phyloP scores from a whole-genome alignment of 352 stramenopile species.

The Globisporangium carolinianum region DNA sequence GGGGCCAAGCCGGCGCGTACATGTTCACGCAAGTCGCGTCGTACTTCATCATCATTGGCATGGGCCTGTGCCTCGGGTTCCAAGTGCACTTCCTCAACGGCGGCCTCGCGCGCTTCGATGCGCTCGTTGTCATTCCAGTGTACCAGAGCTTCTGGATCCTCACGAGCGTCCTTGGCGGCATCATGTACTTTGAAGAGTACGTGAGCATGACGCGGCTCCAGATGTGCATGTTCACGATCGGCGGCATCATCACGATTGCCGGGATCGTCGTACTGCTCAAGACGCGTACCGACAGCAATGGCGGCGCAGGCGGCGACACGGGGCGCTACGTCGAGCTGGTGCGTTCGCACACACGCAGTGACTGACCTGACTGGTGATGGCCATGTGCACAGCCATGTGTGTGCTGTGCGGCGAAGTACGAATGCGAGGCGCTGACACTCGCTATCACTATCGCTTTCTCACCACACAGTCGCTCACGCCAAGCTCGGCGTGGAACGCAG shows the following conservation, averaged over 20 bases:
- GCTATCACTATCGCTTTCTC: slow-evolving; percentile 2
- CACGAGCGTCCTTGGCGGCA: slow-evolving; percentile 78
- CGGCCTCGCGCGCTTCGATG: slow-evolving; percentile 70
- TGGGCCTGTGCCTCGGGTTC: slow-evolving; percentile 50
- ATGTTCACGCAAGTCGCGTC: slow-evolving; percentile 54
- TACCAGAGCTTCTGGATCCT: slow-evolving; percentile 90
- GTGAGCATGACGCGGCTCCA: slow-evolving; percentile 73
- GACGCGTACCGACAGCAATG: slow-evolving; percentile 24
- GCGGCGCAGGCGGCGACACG: slow-evolving; percentile 14
- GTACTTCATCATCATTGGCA: slow-evolving; percentile 61
- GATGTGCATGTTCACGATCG: slow-evolving; percentile 76
- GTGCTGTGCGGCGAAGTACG: not conserved
- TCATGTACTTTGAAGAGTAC: slow-evolving; percentile 91
- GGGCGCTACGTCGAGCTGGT: slow-evolving; percentile 68
- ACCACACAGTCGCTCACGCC: slow-evolving; percentile 54
- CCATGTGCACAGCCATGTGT: not conserved
- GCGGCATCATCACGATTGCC: slow-evolving; percentile 64
- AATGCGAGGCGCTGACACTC: slow-evolving; percentile 1
- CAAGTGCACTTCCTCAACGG: slow-evolving; percentile 85
- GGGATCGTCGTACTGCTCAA: slow-evolving; percentile 74
- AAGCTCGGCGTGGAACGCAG: slow-evolving; percentile 67
- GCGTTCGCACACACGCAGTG: slow-evolving; percentile 7
- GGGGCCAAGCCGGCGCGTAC: slow-evolving; percentile 62
- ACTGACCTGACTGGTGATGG: not conserved
- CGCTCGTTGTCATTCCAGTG: slow-evolving; percentile 78